Evolutionary conservation across 805 yeast species (phyloP).

Genomic region (Alloascoidea africana): DNA sequence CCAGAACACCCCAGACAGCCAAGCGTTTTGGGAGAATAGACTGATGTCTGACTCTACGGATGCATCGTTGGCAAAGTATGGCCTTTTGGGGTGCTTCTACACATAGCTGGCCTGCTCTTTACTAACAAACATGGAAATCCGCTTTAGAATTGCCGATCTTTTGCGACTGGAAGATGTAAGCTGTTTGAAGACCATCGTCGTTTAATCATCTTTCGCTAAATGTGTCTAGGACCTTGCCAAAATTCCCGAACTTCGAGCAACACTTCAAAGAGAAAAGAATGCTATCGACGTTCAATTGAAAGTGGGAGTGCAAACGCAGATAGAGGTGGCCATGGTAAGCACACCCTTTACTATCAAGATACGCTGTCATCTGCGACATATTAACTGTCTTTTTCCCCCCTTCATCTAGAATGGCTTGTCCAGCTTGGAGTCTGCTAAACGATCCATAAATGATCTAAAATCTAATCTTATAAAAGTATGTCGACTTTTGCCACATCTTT

Average conservation of each 20-base stretch:
- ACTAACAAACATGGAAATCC: background rate
- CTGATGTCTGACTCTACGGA: background rate
- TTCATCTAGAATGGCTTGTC: slow-evolving; percentile 17
- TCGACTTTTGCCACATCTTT: background rate
- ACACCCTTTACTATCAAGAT: background rate
- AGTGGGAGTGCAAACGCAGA: slow-evolving; percentile 51
- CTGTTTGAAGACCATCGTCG: background rate
- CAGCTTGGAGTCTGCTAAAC: slow-evolving; percentile 22
- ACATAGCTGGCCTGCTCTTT: slow-evolving; percentile 1
- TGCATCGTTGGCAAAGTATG: background rate
- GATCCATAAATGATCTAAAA: slow-evolving; percentile 34
- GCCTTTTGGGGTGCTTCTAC: too few relatives aligned
- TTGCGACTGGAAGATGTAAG: background rate
- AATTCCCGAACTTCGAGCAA: slow-evolving; percentile 17
- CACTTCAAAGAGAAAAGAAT: slow-evolving; percentile 41
- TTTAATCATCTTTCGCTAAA: background rate
- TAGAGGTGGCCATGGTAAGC: slow-evolving; percentile 31
- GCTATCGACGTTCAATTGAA: slow-evolving; percentile 63
- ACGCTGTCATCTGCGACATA: background rate
- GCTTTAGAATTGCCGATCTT: background rate
- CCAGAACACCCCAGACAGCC: too few relatives aligned
- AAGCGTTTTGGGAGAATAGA: too few relatives aligned
- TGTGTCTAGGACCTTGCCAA: slow-evolving; percentile 18
- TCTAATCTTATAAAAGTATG: slow-evolving; percentile 21
- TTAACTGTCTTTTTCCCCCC: background rate